Base-by-base conservation (phyloP, 2,329 filamentous ascomycete genomes). In the Aplosporella prunicola region DNA sequence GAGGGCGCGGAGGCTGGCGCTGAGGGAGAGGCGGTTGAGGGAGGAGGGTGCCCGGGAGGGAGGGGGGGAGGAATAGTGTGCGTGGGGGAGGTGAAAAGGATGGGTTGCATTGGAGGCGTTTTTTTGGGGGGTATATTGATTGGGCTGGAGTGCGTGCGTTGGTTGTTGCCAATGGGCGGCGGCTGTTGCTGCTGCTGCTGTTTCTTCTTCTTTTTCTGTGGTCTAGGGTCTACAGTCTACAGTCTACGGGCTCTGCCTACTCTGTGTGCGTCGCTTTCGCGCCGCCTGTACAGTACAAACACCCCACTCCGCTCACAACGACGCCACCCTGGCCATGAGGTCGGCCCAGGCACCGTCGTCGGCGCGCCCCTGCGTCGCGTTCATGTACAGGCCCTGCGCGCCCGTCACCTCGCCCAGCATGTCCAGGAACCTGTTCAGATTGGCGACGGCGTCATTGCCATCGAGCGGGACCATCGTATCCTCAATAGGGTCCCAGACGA, bases 401-500 rank as follows among this genome's bases (percentile, higher is more conserved):
- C 82, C 82, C 0, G 74, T 62, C 40, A 79, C 69, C 33, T 89
- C 82, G 41, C 77, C 71, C 22, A 86, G 48, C 5, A 64, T 61
- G 9, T 72, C 66, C 14, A 79, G 42, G 35, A 93, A 72, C 4
- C 71, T 65, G 28, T 68, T 66, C 18, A 95, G 64, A 13, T 67
- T 63, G 33, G 71, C 63, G 0, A 71, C 68, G 2, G 72, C 68
- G 9, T 72, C 66, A 10, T 70, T 63, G 11, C 72, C 69, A 41
- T 80, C 71, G 25, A 88, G 50, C 6, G 67, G 64, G 13, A 83
- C 74, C 55, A 74, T 75, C 0, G 82, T 88, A 44, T 94, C 87
- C 50, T 80, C 76, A 43, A 89, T 91, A 0, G 86, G 74, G 42
- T 80, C 75, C 80, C 85, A 95, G 28, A 94, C 71, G 35, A 95